Percentiles rank a stretch among this genome's conserved stretches.
Evolutionary conservation across 371 early-diverging fungal species (phyloP).

Genomic region (Umbelopsis sp.): DNA sequence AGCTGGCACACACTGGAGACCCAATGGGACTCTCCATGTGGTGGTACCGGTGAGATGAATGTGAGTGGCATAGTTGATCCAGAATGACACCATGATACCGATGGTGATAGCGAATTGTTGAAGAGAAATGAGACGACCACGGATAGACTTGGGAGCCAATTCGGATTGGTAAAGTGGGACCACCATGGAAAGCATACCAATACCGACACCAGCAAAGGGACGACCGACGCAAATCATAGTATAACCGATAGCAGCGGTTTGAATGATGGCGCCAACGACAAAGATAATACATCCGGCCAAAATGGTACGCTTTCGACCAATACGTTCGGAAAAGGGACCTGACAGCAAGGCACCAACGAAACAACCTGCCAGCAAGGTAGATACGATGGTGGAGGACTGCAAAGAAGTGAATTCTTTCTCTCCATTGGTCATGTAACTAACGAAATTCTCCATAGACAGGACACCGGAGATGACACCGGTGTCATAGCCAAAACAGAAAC

Average conservation of each 20-base stretch:
- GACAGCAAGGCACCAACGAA: slow-evolving; percentile 53
- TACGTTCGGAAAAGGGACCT: slow-evolving; percentile 40
- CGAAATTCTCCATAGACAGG: slow-evolving; percentile 49
- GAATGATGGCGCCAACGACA: slow-evolving; percentile 49
- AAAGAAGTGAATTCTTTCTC: slow-evolving; percentile 30
- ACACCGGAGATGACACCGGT: slow-evolving; percentile 59
- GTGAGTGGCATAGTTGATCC: slow-evolving; percentile 46
- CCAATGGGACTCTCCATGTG: slow-evolving; percentile 56
- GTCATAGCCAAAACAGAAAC: slow-evolving; percentile 59
- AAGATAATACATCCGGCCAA: slow-evolving; percentile 40
- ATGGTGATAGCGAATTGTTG: slow-evolving; percentile 53
- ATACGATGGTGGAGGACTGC: slow-evolving; percentile 50
- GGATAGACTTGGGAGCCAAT: slow-evolving; percentile 60
- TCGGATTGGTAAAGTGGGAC: slow-evolving; percentile 61
- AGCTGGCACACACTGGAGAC: slow-evolving; percentile 55
- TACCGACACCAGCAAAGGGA: slow-evolving; percentile 75
- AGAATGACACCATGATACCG: slow-evolving; percentile 56
- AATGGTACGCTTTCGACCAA: slow-evolving; percentile 48
- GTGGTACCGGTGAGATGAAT: slow-evolving; percentile 33
- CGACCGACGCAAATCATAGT: slow-evolving; percentile 70
- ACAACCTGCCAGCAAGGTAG: slow-evolving; percentile 53
- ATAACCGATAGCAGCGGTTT: slow-evolving; percentile 55
- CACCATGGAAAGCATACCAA: slow-evolving; percentile 76
- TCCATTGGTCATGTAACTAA: slow-evolving; percentile 40
- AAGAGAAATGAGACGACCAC: slow-evolving; percentile 54